These are phyloP conservation scores for Yamadazyma sp. DNA, from an alignment of 805 yeast species.

Conservation along the genomic window DNA sequence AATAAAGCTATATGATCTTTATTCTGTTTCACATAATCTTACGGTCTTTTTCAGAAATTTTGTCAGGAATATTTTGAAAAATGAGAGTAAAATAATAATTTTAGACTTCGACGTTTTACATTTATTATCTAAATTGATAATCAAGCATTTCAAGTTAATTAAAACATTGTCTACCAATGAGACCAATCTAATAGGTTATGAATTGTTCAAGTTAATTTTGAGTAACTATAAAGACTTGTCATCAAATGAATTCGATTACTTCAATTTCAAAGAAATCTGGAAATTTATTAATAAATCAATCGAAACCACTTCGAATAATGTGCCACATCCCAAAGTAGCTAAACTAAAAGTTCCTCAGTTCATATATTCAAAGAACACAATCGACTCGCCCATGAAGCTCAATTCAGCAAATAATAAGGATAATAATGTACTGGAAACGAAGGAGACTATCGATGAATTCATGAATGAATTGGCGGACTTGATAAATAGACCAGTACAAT, in stretches of 20 bases:
- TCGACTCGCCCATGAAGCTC: constrained; percentile 32
- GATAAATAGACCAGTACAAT: constrained; percentile 9
- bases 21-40: constrained; percentile 36
- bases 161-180: constrained; percentile 32
- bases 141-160: constrained; percentile 31
- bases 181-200: constrained; percentile 28
- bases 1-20: constrained; percentile 30
- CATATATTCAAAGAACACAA: constrained; percentile 21
- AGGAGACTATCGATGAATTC: constrained; percentile 17
- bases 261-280: constrained; percentile 34
- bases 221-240: constrained; percentile 32
- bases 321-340: background rate
- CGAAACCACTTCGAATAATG: constrained; percentile 2
- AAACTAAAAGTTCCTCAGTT: constrained; percentile 11
- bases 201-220: constrained; percentile 33
- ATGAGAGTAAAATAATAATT: constrained; percentile 39
- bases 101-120: constrained; percentile 41
- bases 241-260: constrained; percentile 31
- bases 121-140: constrained; percentile 28
- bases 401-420: constrained; percentile 8
- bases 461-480: constrained; percentile 24
- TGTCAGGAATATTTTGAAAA: constrained; percentile 30
- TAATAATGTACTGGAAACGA: constrained; percentile 1
- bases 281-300: constrained; percentile 20
- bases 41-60: constrained; percentile 39